Conservation (phyloP, 176 grass and related monocot genomes). For the Olyra latifolia region DNA sequence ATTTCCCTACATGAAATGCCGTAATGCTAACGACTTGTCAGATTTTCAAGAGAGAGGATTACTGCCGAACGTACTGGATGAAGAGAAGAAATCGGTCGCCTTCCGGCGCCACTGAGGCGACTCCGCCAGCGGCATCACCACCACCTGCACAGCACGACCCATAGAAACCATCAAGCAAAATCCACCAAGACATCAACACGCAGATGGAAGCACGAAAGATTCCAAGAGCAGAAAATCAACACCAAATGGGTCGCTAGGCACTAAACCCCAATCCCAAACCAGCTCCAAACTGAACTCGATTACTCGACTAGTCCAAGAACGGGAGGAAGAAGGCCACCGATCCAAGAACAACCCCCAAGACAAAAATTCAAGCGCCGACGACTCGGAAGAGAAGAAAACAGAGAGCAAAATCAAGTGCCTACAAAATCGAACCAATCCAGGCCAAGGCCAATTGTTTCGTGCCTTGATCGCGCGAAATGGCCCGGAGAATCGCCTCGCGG, state of each 20-base stretch:
- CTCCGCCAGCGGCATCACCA: slow-evolving; percentile 65
- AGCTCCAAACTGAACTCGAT: slow-evolving; percentile 13
- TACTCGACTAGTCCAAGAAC: background rate
- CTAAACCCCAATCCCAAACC: background rate
- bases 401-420: background rate
- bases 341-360: background rate
- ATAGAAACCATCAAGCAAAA: background rate
- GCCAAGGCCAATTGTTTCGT: background rate
- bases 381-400: background rate
- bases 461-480: slow-evolving; percentile 4
- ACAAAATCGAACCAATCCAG: background rate
- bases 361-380: background rate
- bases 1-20: background rate
- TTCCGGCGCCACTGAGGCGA: slow-evolving; percentile 75
- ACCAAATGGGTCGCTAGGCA: background rate
- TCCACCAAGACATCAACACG: background rate
- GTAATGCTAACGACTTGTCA: background rate
- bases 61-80: slow-evolving; percentile 54
- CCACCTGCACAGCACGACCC: slow-evolving; percentile 16
- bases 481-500: background rate
- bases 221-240: background rate
- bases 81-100: slow-evolving; percentile 82
- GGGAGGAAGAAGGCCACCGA: background rate
- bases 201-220: background rate
- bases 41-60: background rate